These are phyloP conservation scores for Melampsora americana DNA, from an alignment of 1,284 basidiomycete species.

Conservation along the genomic window DNA sequence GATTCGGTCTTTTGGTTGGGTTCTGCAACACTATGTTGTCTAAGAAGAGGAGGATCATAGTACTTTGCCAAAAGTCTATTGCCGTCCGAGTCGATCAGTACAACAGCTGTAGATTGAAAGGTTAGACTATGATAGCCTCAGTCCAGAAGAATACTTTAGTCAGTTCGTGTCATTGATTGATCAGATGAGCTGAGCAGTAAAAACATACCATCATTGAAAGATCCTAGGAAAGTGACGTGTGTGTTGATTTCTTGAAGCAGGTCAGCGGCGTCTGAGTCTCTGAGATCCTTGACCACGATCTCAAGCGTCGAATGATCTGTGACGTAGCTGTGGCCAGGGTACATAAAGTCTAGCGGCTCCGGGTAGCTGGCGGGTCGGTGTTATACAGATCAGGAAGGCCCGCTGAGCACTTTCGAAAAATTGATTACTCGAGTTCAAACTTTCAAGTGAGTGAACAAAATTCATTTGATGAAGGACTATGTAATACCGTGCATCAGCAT, in stretches of 20 bases:
- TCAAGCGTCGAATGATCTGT: conserved; percentile 9
- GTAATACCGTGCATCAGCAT: no score
- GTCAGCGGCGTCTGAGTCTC: neutral
- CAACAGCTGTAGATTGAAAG: conserved; percentile 82
- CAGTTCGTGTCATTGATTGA: neutral
- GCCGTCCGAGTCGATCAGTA: conserved; percentile 90
- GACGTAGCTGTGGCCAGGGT: conserved; percentile 6
- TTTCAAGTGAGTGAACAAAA: no score
- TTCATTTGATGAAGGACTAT: no score
- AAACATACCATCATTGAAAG: conserved; percentile 10
- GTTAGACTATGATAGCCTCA: conserved; percentile 60
- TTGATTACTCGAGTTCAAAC: no score
- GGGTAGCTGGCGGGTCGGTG: no score
- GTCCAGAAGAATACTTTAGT: neutral
- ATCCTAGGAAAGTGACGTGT: neutral
- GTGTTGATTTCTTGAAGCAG: neutral
- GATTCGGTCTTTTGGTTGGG: conserved; percentile 56
- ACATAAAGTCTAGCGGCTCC: no score
- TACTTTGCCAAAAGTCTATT: conserved; percentile 94
- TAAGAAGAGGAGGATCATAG: conserved; percentile 71
- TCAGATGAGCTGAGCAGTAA: neutral
- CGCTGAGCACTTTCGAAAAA: no score
- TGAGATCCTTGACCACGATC: neutral
- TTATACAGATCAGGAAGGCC: no score
- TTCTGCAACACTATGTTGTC: conserved; percentile 56